Percentiles rank a stretch among this genome's conserved stretches.
Evolutionary conservation across 768 basidiomycete genomes (phyloP).

Genomic region (Kwoniella pini): DNA sequence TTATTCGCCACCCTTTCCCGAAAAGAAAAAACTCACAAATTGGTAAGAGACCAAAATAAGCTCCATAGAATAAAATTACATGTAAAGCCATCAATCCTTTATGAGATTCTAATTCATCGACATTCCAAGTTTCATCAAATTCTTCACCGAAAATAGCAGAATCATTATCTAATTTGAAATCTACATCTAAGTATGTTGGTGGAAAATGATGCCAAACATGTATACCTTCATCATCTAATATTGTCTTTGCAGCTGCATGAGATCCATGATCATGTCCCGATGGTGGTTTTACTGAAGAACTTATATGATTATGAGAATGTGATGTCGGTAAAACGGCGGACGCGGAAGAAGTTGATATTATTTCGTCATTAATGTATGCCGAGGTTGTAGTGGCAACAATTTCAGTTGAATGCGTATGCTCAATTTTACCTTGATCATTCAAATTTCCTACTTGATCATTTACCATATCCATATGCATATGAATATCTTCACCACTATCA

Average conservation of each 20-base stretch:
- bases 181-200: conserved; percentile 39
- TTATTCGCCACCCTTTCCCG: conserved; percentile 8
- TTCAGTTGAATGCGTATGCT: conserved; percentile 13
- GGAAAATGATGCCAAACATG: conserved; percentile 37
- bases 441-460: conserved; percentile 9
- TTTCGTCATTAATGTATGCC: background rate
- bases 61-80: conserved; percentile 69
- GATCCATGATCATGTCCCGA: conserved; percentile 24
- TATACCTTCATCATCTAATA: conserved; percentile 29
- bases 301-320: conserved; percentile 5
- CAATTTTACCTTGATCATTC: background rate
- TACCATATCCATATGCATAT: conserved; percentile 11
- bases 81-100: conserved; percentile 69
- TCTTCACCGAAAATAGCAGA: conserved; percentile 45
- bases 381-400: background rate
- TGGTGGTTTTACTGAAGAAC: background rate
- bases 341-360: background rate
- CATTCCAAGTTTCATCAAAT: conserved; percentile 34
- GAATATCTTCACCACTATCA: background rate
- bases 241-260: conserved; percentile 27
- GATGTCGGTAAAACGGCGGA: background rate
- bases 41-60: conserved; percentile 81
- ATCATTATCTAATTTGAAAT: conserved; percentile 37
- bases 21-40: conserved; percentile 71
- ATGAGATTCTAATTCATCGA: conserved; percentile 29